Percentiles rank a stretch among this genome's conserved stretches.
Conservation (phyloP, 352 stramenopile species). For the Globisporangium takayamanum region DNA sequence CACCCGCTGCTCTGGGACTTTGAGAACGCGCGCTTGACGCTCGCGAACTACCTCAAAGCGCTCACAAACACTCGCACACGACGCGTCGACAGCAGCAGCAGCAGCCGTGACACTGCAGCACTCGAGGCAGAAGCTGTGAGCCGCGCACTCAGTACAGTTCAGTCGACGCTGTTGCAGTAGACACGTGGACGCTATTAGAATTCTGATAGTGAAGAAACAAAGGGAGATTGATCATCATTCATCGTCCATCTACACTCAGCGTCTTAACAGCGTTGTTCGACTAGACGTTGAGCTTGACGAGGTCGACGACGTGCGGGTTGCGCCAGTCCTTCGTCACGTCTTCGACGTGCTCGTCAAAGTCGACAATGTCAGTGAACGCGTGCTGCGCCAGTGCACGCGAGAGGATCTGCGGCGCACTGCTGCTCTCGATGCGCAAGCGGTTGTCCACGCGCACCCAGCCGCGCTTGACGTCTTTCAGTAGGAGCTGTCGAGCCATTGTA, state of each 20-base stretch:
- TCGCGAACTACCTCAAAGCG: slow-evolving; percentile 44
- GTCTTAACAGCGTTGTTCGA: not conserved
- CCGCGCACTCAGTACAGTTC: not conserved
- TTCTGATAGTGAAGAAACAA: not conserved
- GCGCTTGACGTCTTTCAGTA: slow-evolving; percentile 79
- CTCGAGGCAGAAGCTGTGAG: not conserved
- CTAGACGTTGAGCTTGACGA: slow-evolving; percentile 73
- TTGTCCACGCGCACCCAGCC: slow-evolving; percentile 67
- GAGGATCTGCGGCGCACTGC: slow-evolving; percentile 32
- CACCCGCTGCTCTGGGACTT: slow-evolving; percentile 66
- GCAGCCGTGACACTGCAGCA: not conserved
- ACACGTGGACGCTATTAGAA: not conserved
- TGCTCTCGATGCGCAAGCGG: slow-evolving; percentile 43
- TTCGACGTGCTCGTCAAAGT: slow-evolving; percentile 79
- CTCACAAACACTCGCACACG: slow-evolving; percentile 13
- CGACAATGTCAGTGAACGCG: slow-evolving; percentile 40
- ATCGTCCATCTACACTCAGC: too few species aligned
- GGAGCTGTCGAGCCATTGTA: slow-evolving; percentile 14
- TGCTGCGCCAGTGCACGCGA: slow-evolving; percentile 42
- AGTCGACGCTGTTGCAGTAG: not conserved
- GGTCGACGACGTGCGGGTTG: slow-evolving; percentile 56
- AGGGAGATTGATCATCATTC: too few species aligned
- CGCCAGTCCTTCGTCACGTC: slow-evolving; percentile 68
- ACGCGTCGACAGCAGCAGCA: not conserved
- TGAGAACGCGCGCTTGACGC: slow-evolving; percentile 51